A percentile compares a stretch with the other conserved stretches of the same genome.
These are phyloP conservation scores for Claviceps sp. DNA, from an alignment of 2,329 filamentous ascomycete genomes.

Conservation along the genomic window DNA sequence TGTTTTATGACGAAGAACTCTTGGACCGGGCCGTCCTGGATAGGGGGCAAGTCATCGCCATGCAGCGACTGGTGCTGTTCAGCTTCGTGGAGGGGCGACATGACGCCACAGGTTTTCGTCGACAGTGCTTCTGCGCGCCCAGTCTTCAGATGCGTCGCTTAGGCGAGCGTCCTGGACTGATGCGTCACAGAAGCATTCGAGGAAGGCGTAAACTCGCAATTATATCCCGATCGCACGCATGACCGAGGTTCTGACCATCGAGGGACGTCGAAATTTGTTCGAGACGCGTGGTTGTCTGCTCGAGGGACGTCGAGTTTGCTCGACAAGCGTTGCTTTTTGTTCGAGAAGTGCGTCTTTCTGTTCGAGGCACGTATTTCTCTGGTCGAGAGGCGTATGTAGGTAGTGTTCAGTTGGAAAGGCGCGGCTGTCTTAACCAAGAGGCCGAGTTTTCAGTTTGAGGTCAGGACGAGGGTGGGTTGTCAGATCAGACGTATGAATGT, in stretches of 20 bases:
- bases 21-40: conserved; percentile 22
- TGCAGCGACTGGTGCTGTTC: conserved; percentile 17
- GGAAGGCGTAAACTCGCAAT: neutral
- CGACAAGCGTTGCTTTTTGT: neutral
- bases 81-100: conserved; percentile 3
- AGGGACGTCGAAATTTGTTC: neutral
- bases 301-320: neutral
- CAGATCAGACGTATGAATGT: too few relatives aligned
- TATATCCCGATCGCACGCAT: neutral
- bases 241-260: neutral
- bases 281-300: neutral
- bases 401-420: too few relatives aligned
- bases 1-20: conserved; percentile 58
- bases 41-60: conserved; percentile 19
- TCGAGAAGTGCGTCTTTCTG: neutral
- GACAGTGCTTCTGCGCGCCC: neutral
- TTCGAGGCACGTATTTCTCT: neutral
- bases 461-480: too few relatives aligned
- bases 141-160: conserved; percentile 3
- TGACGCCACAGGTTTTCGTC: neutral
- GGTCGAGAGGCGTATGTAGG: too few relatives aligned
- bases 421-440: too few relatives aligned
- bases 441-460: too few relatives aligned
- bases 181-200: conserved; percentile 2
- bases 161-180: conserved; percentile 3